phyloP scores from a whole-genome alignment of 148 eudicot genomes.

The Fagopyrum homotropicum region DNA sequence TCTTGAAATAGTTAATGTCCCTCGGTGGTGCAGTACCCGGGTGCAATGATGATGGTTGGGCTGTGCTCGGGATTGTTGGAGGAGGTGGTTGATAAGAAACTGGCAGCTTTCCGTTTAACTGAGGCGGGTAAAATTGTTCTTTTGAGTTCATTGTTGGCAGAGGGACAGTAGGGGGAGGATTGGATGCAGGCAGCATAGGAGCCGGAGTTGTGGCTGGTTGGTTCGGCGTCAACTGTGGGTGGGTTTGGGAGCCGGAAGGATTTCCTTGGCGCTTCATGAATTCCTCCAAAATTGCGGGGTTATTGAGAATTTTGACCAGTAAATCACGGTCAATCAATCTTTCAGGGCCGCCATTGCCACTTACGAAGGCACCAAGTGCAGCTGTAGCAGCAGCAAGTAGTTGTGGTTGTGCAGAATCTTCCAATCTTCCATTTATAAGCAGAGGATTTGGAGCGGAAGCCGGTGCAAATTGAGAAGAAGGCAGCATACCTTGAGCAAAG shows the following conservation, averaged over 20 bases:
- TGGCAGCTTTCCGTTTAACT: slow-evolving; percentile 23
- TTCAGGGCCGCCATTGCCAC: slow-evolving; percentile 36
- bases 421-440: slow-evolving; percentile 24
- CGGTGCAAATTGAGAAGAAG: slow-evolving; percentile 11
- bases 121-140: slow-evolving; percentile 28
- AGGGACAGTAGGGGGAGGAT: slow-evolving; percentile 24
- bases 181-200: slow-evolving; percentile 16
- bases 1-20: slow-evolving; percentile 11
- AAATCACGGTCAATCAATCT: slow-evolving; percentile 47
- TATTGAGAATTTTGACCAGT: slow-evolving; percentile 49
- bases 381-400: slow-evolving; percentile 37
- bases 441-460: slow-evolving; percentile 3
- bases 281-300: slow-evolving; percentile 47
- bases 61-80: slow-evolving; percentile 16
- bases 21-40: slow-evolving; percentile 15
- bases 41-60: slow-evolving; percentile 14
- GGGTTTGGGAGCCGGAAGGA: not conserved
- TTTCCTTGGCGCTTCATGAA: slow-evolving; percentile 32
- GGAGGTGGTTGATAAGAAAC: slow-evolving; percentile 23
- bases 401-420: slow-evolving; percentile 18
- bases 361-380: slow-evolving; percentile 37
- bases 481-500: not conserved
- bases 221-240: not conserved
- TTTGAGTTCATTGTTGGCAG: slow-evolving; percentile 22
- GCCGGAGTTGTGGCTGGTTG: not conserved